These are phyloP conservation scores for Candida dajiaensis DNA, from an alignment of 805 yeast genomes.

Conservation along the genomic window DNA sequence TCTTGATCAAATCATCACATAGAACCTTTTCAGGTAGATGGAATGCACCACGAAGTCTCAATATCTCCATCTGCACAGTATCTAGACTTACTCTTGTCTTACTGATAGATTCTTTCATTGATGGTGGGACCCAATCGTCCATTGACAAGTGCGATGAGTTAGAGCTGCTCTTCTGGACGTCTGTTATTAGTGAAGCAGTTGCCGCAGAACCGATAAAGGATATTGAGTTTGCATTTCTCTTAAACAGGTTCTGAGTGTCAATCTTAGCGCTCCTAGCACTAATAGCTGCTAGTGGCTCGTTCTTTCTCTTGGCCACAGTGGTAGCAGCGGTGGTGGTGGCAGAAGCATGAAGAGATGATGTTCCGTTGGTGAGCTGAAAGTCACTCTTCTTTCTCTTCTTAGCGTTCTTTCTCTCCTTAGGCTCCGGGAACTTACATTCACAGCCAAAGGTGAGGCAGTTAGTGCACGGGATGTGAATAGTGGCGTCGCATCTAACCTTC, in stretches of 20 bases:
- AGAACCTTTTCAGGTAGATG: slow-evolving; percentile 55
- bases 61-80: slow-evolving; percentile 57
- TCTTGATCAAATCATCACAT: slow-evolving; percentile 52
- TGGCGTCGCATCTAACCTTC: slow-evolving; percentile 78
- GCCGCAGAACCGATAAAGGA: slow-evolving; percentile 52
- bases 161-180: slow-evolving; percentile 2
- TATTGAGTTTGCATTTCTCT: slow-evolving; percentile 18
- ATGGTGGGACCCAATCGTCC: slow-evolving; percentile 22
- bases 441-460: slow-evolving; percentile 69
- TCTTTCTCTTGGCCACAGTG: slow-evolving; percentile 21
- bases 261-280: slow-evolving; percentile 25
- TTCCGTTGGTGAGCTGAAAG: not conserved
- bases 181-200: slow-evolving; percentile 28
- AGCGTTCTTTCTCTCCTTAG: slow-evolving; percentile 37
- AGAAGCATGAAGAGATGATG: slow-evolving; percentile 8
- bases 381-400: slow-evolving; percentile 18
- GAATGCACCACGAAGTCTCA: slow-evolving; percentile 65
- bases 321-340: slow-evolving; percentile 14
- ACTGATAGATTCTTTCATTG: slow-evolving; percentile 19
- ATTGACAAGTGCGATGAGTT: slow-evolving; percentile 35
- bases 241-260: slow-evolving; percentile 21
- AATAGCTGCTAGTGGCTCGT: slow-evolving; percentile 30
- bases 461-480: slow-evolving; percentile 51
- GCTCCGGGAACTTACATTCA: slow-evolving; percentile 64
- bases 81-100: slow-evolving; percentile 31